A percentile compares a stretch with the other conserved stretches of the same genome.
Evolutionary conservation across 2,329 filamentous ascomycete species (phyloP).

Genomic region (Fusarium odoratissimum): DNA sequence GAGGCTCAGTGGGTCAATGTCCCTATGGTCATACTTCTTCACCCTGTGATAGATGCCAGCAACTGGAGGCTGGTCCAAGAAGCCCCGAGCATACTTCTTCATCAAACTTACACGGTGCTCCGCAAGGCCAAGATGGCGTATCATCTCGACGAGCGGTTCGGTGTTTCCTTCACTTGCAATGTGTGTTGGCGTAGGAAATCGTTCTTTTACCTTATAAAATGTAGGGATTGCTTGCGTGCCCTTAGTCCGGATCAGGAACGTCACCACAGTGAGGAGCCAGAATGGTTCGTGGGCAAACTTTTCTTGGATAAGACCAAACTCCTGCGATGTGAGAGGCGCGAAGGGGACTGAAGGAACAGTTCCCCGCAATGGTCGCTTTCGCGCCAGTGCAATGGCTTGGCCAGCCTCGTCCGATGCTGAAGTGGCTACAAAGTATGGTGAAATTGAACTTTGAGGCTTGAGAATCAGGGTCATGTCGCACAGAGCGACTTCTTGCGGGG

Average conservation of each 20-base stretch:
- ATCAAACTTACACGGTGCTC: constrained; percentile 74
- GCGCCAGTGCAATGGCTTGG: constrained; percentile 17
- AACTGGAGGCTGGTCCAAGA: constrained; percentile 72
- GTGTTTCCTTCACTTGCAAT: constrained; percentile 66
- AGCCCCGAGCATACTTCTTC: constrained; percentile 76
- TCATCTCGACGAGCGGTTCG: constrained; percentile 68
- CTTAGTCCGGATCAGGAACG: constrained; percentile 85
- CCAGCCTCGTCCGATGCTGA: constrained; percentile 15
- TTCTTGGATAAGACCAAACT: constrained; percentile 88
- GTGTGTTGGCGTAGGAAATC: constrained; percentile 73
- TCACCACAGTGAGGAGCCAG: constrained; percentile 82
- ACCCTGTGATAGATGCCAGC: constrained; percentile 66
- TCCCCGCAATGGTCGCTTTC: constrained; percentile 54
- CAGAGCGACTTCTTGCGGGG: constrained; percentile 12
- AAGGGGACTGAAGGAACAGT: constrained; percentile 70
- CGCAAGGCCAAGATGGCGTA: constrained; percentile 77
- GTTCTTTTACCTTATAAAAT: constrained; percentile 74
- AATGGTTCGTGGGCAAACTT: constrained; percentile 80
- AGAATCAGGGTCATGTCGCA: not conserved
- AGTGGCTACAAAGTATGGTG: constrained; percentile 50
- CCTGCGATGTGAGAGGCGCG: constrained; percentile 70
- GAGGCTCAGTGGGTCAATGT: constrained; percentile 41
- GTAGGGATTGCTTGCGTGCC: constrained; percentile 80
- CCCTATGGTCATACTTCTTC: constrained; percentile 58
- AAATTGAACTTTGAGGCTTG: constrained; percentile 37